Conservation (phyloP, 441 rosid species). For the Corymbia calophylla region DNA sequence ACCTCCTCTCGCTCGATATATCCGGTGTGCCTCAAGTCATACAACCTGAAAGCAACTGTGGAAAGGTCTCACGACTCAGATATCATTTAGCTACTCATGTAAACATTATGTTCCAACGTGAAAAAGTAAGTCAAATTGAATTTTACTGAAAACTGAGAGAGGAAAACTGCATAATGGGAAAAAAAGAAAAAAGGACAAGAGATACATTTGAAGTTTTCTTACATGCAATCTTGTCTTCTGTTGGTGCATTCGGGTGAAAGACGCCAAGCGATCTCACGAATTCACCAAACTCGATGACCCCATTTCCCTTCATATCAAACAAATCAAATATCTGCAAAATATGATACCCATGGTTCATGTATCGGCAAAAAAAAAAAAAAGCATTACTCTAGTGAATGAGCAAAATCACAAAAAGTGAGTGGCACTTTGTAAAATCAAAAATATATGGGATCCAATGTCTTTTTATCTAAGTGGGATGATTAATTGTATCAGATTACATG, state of each 20-base stretch:
- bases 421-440: not conserved
- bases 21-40: constrained; percentile 80
- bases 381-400: not conserved
- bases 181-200: not conserved
- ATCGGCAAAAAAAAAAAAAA: not conserved
- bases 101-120: not conserved
- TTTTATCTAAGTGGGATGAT: not conserved
- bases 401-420: not conserved
- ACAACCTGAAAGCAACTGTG: constrained; percentile 84
- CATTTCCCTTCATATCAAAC: constrained; percentile 85
- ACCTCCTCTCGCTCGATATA: constrained; percentile 89
- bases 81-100: not conserved
- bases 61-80: not conserved
- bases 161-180: not conserved
- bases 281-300: constrained; percentile 85
- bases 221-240: constrained; percentile 65
- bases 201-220: constrained; percentile 1
- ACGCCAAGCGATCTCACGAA: constrained; percentile 74
- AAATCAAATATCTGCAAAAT: constrained; percentile 64
- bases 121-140: not conserved
- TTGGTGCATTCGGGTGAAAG: constrained; percentile 71
- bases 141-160: not conserved
- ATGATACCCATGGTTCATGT: not conserved
- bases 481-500: not conserved
- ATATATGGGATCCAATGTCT: not conserved